Evolutionary conservation across 768 basidiomycete genomes (phyloP).

Genomic region (Termitomyces sp.): DNA sequence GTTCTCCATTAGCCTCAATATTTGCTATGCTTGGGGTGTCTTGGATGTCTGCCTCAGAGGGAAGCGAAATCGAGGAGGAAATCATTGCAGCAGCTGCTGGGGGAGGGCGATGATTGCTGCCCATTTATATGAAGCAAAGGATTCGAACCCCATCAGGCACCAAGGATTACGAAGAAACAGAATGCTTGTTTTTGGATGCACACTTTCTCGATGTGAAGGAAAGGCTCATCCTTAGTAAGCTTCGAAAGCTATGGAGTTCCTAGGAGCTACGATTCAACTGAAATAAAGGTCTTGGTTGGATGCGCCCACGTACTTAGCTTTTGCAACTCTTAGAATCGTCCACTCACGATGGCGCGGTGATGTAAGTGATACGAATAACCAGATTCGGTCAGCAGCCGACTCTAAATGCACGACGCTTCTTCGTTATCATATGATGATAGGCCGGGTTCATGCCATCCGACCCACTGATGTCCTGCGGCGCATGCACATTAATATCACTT

Average conservation of each 20-base stretch:
- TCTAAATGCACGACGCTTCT: not conserved
- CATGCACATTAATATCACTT: not conserved
- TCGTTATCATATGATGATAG: not conserved
- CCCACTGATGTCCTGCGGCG: not conserved
- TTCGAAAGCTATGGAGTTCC: not conserved
- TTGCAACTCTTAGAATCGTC: not conserved
- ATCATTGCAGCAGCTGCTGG: slow-evolving; percentile 6
- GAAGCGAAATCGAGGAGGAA: slow-evolving; percentile 1
- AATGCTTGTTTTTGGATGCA: not conserved
- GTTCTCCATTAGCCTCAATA: slow-evolving; percentile 1
- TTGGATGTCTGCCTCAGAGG: not conserved
- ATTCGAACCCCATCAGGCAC: not conserved
- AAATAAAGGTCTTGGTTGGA: slow-evolving; percentile 5
- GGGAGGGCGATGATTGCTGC: not conserved
- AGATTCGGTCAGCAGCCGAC: not conserved
- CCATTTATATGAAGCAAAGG: slow-evolving; percentile 7
- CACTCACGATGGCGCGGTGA: not conserved
- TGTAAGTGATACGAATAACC: not conserved
- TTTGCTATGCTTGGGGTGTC: slow-evolving; percentile 1
- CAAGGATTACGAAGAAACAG: not conserved
- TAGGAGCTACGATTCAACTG: not conserved
- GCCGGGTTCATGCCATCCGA: slow-evolving; percentile 5
- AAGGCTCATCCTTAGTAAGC: not conserved
- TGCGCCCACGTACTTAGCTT: slow-evolving; percentile 1
- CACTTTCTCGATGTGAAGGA: slow-evolving; percentile 3